A percentile compares a stretch with the other conserved stretches of the same genome.
Conservation (phyloP, 2,329 filamentous ascomycete species). For the Didymella glomerata region DNA sequence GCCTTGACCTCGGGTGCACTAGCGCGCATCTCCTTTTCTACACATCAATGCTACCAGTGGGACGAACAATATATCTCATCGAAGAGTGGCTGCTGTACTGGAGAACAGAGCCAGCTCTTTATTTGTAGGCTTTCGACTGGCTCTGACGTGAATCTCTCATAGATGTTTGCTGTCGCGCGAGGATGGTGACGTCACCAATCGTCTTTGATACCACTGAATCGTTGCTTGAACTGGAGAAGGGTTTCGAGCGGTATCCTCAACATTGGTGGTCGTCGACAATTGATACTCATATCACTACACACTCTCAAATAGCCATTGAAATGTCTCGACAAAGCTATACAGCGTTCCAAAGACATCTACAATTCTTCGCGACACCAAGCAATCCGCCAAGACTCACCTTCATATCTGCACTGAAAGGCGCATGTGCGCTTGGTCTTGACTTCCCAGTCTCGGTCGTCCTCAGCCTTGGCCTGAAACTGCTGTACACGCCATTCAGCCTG, state of each 20-base stretch:
- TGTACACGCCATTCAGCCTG: conserved; percentile 31
- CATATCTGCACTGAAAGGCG: conserved; percentile 28
- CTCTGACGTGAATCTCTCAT: background rate
- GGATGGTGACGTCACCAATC: background rate
- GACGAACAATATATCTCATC: background rate
- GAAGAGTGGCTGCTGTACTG: background rate
- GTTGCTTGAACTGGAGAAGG: background rate
- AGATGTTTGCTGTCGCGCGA: background rate
- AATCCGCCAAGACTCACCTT: conserved; percentile 32
- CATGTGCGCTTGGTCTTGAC: conserved; percentile 31
- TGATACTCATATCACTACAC: background rate
- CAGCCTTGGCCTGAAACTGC: conserved; percentile 29
- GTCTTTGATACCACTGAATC: background rate
- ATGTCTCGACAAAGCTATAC: conserved; percentile 31
- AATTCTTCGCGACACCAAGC: conserved; percentile 36
- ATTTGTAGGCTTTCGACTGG: background rate
- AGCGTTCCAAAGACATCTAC: conserved; percentile 33
- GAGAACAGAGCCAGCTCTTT: background rate
- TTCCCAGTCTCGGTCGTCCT: conserved; percentile 32
- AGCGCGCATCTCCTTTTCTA: conserved; percentile 8
- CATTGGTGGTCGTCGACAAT: background rate
- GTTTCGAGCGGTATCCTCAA: background rate
- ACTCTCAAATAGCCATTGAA: too few relatives aligned
- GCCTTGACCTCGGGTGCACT: conserved; percentile 5
- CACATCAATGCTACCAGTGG: background rate